Base-by-base conservation (phyloP, 352 stramenopile species). In the Sclerospora graminicola region DNA sequence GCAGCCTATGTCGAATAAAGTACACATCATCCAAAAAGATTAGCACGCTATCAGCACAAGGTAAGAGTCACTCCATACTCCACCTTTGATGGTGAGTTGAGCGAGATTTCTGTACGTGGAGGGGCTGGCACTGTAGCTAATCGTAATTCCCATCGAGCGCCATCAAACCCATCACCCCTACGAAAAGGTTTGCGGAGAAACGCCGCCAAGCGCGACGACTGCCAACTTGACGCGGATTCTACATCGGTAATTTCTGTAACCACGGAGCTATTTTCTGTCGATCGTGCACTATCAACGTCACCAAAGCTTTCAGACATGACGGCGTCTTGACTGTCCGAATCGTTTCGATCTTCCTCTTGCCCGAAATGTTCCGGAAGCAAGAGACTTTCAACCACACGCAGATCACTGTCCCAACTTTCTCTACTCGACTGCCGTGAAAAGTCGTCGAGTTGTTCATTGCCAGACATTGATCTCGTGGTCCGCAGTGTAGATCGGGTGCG, bases 271-370 rank as follows among this genome's bases (percentile, higher is more conserved):
- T 82, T 82, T 45, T 85, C 70, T 0, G 76, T 88, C 4, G 73
- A 84, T 18, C 68, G 55, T 0, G 61, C 67, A 45, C 76, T 88
- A 54, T 88, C 70, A 1, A 65, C 76, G 33, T 88, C 76, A 1
- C 76, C 73, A 54, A 88, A 88, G 28, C 72, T 85, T 49, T 88
- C 76, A 0, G 76, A 88, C 37, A 81, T 66, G 39, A 88, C 76
- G 9, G 76, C 76, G 35, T 66, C 59, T 34, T 82, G 76, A 36
- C 73, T 85, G 35, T 84, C 72, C 9, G 70, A 58, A 33, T 88
- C 76, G 15, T 84, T 66, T n/a, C 49, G 48, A 34, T 84, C 63
- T n/a, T 78, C 62, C 8, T 71, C 57, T 9, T 70, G 45, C 5
- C 61, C 57, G 1, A 42, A 38, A 7, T 41, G 35, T 32, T 71